Percentiles rank a stretch among this genome's conserved stretches.
These are phyloP conservation scores for Fusarium neocosmosporiellum DNA, from an alignment of 2,329 filamentous ascomycete genomes.

Conservation along the genomic window DNA sequence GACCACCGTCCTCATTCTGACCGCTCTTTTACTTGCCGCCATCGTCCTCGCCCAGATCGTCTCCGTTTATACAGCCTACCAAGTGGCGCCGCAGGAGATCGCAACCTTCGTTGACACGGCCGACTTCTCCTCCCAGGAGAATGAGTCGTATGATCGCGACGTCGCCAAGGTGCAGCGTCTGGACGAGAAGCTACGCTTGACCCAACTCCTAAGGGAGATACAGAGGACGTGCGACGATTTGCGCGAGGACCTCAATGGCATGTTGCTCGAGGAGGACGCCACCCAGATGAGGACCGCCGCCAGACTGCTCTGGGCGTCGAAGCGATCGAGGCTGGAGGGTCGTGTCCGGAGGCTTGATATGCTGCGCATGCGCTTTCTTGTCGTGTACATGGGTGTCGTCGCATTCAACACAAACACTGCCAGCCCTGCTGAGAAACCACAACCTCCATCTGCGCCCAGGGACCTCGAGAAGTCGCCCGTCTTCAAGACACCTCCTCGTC, in stretches of 20 bases:
- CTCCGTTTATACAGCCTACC: slow-evolving; percentile 67
- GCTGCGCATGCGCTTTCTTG: slow-evolving; percentile 72
- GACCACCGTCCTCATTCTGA: slow-evolving; percentile 68
- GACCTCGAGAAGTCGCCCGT: slow-evolving; percentile 50
- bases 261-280: slow-evolving; percentile 60
- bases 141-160: slow-evolving; percentile 72
- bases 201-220: slow-evolving; percentile 69
- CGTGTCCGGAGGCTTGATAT: slow-evolving; percentile 69
- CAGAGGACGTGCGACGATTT: slow-evolving; percentile 70
- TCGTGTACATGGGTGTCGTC: slow-evolving; percentile 72
- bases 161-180: slow-evolving; percentile 67
- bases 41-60: slow-evolving; percentile 65
- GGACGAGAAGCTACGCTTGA: slow-evolving; percentile 71
- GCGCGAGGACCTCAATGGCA: slow-evolving; percentile 67
- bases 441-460: slow-evolving; percentile 45
- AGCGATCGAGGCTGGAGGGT: slow-evolving; percentile 65
- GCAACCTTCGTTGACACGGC: slow-evolving; percentile 68
- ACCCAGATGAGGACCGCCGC: slow-evolving; percentile 59
- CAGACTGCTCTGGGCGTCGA: slow-evolving; percentile 68
- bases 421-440: slow-evolving; percentile 48
- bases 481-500: slow-evolving; percentile 47
- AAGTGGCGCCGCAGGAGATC: slow-evolving; percentile 68
- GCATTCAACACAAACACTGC: slow-evolving; percentile 44
- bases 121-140: slow-evolving; percentile 72
- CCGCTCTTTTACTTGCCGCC: slow-evolving; percentile 67